Evolutionary conservation across 2,329 filamentous ascomycete genomes (phyloP).

Genomic region (Trichoderma sp.): DNA sequence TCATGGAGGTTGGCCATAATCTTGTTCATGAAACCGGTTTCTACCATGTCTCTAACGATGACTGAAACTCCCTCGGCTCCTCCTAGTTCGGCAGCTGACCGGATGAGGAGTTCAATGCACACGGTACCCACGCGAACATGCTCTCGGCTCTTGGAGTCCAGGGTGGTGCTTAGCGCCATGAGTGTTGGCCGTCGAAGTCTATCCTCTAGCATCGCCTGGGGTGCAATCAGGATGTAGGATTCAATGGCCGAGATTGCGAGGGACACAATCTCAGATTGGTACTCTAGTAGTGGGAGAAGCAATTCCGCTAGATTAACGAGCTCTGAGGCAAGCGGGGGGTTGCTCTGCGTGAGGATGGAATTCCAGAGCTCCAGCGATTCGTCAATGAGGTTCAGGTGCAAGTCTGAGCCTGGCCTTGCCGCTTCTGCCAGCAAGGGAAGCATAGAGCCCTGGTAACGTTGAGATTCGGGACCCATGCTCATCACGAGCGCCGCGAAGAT

Average conservation of each 20-base stretch:
- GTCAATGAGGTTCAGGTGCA: slow-evolving; percentile 81
- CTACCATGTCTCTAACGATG: slow-evolving; percentile 64
- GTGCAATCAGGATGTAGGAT: slow-evolving; percentile 68
- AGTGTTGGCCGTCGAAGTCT: slow-evolving; percentile 51
- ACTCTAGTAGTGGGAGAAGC: slow-evolving; percentile 64
- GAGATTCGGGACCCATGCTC: slow-evolving; percentile 76
- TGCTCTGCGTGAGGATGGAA: slow-evolving; percentile 66
- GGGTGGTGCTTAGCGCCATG: slow-evolving; percentile 48
- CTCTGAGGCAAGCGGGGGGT: slow-evolving; percentile 58
- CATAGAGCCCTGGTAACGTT: slow-evolving; percentile 75
- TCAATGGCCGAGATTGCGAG: slow-evolving; percentile 64
- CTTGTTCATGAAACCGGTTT: slow-evolving; percentile 59
- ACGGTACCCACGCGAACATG: slow-evolving; percentile 57
- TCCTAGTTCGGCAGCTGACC: slow-evolving; percentile 60
- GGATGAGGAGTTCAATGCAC: slow-evolving; percentile 64
- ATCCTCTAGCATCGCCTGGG: slow-evolving; percentile 63
- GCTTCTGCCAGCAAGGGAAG: slow-evolving; percentile 80
- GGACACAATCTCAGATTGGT: slow-evolving; percentile 61
- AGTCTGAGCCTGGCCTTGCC: slow-evolving; percentile 70
- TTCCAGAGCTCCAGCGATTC: slow-evolving; percentile 90
- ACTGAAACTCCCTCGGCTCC: slow-evolving; percentile 59
- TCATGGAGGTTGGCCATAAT: slow-evolving; percentile 66
- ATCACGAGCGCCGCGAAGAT: slow-evolving; percentile 82
- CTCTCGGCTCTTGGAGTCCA: slow-evolving; percentile 56
- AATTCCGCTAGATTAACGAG: slow-evolving; percentile 63